Evolutionary conservation across 2,329 filamentous ascomycete genomes (phyloP), one percentile per base, ranked within the genome.

Genomic region (Cryphonectria japonica): DNA sequence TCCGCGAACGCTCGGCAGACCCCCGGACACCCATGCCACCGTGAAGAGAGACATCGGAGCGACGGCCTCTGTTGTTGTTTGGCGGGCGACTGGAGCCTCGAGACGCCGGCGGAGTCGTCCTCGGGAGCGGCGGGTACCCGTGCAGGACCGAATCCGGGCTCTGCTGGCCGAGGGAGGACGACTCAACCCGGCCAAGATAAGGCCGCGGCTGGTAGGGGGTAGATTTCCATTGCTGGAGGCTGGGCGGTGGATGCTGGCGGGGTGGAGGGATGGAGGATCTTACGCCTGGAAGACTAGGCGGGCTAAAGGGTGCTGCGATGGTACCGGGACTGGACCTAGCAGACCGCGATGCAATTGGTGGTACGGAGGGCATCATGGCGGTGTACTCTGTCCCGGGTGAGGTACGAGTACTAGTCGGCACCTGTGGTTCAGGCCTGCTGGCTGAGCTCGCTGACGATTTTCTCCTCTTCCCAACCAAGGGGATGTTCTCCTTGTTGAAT

Each of bases 41-140:
- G 14, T 52, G 54, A 29, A 34, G 29, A 13, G 54, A 60, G 14
- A 64, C 68, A 43, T 32, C 74, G 13, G 79, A 80, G 29, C 74
- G 73, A 34, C 62, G n/a, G 74, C 65, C 66, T 68, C 70, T 67
- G 75, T 67, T 76, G 76, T 8, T 68, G 67, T 68, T 70, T 0
- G 82, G 82, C 67, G 84, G 80, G 13, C 80, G 78, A 59, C 85
- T 85, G 0, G 80, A 75, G 71, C 85, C 78, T 3, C 85, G 82
- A 1, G 83, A 84, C 83, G 87, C 85, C 6, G 85, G 85, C 72
- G 85, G 82, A 9, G 84, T 85, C 76, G 69, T 75, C 19, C 46
- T 13, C 7, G 41, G 29, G 9, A 29, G 22, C 3, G 77, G 66
- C 77, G 73, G 63, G 13, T 75, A 74, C 39, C 46, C 46, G 46